phyloP scores from a whole-genome alignment of 192 early-diverging fungal species.

The Phlyctochytrium planicorne region DNA sequence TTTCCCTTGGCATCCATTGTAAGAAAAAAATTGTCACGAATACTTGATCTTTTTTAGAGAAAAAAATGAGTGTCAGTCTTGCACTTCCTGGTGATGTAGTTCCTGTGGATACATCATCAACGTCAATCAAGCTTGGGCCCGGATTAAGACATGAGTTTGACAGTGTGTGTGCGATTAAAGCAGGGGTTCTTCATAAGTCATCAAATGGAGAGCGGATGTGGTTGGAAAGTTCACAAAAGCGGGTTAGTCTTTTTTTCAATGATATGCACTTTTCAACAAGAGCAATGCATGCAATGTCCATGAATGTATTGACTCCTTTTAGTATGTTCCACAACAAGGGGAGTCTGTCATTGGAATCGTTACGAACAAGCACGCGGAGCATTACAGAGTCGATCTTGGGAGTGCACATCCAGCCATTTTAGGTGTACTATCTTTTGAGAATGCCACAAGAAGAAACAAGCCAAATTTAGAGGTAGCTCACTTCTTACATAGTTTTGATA shows the following conservation, averaged over 20 bases:
- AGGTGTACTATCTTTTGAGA: constrained; percentile 85
- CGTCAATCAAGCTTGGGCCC: too few species aligned
- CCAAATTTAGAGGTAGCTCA: constrained; percentile 78
- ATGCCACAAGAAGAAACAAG: constrained; percentile 85
- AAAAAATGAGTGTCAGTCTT: too few species aligned
- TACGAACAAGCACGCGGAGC: constrained; percentile 58
- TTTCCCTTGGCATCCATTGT: too few species aligned
- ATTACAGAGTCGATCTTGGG: constrained; percentile 93
- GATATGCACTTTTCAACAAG: background rate
- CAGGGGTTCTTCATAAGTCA: too few species aligned
- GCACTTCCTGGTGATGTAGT: background rate
- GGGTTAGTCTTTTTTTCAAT: constrained; percentile 47
- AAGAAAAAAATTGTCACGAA: too few species aligned
- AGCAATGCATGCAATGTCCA: constrained; percentile 1
- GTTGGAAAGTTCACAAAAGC: constrained; percentile 78
- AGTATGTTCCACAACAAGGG: constrained; percentile 82
- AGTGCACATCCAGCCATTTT: constrained; percentile 80
- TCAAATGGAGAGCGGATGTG: constrained; percentile 73
- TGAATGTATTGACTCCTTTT: background rate
- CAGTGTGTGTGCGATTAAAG: too few species aligned
- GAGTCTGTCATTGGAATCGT: constrained; percentile 91
- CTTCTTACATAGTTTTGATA: background rate
- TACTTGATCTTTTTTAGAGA: too few species aligned
- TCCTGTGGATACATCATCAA: too few species aligned
- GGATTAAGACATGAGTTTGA: too few species aligned